A percentile compares a stretch with the other conserved stretches of the same genome.
These are phyloP conservation scores for Xylaria sp. DNA, from an alignment of 2,329 filamentous ascomycete species.

Conservation along the genomic window DNA sequence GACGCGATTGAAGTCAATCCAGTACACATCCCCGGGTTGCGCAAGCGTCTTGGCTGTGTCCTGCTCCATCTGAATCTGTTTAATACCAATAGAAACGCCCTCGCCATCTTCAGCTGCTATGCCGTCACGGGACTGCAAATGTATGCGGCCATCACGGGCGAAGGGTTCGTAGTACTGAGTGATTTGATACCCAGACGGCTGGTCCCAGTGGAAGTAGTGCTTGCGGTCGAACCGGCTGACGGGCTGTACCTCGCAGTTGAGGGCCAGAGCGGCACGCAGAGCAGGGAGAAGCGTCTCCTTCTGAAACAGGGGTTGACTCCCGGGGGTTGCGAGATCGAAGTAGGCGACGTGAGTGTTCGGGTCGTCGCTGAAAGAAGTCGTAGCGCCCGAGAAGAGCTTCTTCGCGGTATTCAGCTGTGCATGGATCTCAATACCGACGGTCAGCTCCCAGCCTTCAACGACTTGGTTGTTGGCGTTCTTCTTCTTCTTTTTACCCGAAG, in stretches of 20 bases:
- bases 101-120: conserved; percentile 76
- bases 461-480: conserved; percentile 55
- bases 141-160: conserved; percentile 73
- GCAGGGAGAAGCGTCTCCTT: conserved; percentile 83
- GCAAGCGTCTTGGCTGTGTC: conserved; percentile 94
- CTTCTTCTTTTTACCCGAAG: conserved; percentile 51
- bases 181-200: conserved; percentile 95
- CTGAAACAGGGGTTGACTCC: conserved; percentile 87
- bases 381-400: conserved; percentile 86
- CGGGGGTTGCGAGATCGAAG: conserved; percentile 89
- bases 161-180: conserved; percentile 89
- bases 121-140: conserved; percentile 75
- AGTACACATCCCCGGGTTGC: conserved; percentile 72
- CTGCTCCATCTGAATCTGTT: conserved; percentile 96
- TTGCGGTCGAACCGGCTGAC: conserved; percentile 91
- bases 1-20: conserved; percentile 93
- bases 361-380: conserved; percentile 67
- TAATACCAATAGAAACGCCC: conserved; percentile 77
- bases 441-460: conserved; percentile 82
- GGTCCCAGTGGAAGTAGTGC: conserved; percentile 99
- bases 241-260: conserved; percentile 78
- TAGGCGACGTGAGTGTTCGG: conserved; percentile 88
- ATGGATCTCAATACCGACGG: conserved; percentile 96
- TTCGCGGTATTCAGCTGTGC: conserved; percentile 87
- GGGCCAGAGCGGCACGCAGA: conserved; percentile 83